Evolutionary conservation across 768 basidiomycete species (phyloP).

Genomic region (Termitomyces sp.): DNA sequence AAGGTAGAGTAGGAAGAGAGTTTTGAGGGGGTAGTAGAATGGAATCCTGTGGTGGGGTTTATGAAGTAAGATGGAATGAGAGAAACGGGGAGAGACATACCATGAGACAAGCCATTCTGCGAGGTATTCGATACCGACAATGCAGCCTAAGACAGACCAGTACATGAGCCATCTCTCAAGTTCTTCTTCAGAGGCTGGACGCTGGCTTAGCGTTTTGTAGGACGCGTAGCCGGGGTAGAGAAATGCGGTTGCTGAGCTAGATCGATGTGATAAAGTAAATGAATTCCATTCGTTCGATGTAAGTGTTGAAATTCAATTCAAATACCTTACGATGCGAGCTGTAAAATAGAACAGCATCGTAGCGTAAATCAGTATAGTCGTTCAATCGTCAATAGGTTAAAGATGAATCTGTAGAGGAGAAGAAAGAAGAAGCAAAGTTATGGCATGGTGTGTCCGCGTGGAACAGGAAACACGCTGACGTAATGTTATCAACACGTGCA

Average conservation of each 20-base stretch:
- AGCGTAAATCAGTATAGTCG: background rate
- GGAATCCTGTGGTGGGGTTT: slow-evolving; percentile 61
- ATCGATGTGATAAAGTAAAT: background rate
- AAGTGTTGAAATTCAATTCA: no score
- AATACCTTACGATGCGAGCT: slow-evolving; percentile 44
- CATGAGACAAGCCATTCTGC: slow-evolving; percentile 88
- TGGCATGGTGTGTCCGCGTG: no score
- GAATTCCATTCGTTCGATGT: slow-evolving; percentile 10
- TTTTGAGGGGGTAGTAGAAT: slow-evolving; percentile 82
- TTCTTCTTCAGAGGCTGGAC: slow-evolving; percentile 81
- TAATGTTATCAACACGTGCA: background rate
- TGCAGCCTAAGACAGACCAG: slow-evolving; percentile 86
- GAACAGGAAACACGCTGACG: background rate
- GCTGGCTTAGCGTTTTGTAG: slow-evolving; percentile 88
- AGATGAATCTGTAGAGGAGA: no score
- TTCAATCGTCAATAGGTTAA: background rate
- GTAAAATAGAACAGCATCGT: slow-evolving; percentile 47
- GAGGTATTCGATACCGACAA: slow-evolving; percentile 78
- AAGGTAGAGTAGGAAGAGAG: slow-evolving; percentile 83
- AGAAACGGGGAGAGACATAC: slow-evolving; percentile 38
- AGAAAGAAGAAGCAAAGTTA: background rate
- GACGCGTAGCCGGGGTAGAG: slow-evolving; percentile 94
- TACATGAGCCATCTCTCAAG: slow-evolving; percentile 97
- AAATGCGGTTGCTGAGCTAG: slow-evolving; percentile 71
- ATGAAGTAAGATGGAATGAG: background rate